These are phyloP conservation scores for Takashimella tepidaria DNA, from an alignment of 1,284 basidiomycete species.

Conservation along the genomic window DNA sequence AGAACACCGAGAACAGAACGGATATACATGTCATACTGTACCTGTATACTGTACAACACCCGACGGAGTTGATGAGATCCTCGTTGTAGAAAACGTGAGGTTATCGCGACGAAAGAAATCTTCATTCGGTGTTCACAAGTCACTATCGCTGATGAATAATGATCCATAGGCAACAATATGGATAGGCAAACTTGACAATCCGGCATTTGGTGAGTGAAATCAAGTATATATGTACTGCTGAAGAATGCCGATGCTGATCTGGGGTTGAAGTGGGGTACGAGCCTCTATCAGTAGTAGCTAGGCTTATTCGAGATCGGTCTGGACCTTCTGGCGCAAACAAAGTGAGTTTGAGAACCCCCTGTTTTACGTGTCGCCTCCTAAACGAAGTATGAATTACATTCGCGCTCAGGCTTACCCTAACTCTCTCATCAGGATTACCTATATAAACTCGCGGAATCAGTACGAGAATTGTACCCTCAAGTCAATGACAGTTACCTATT, in stretches of 20 bases:
- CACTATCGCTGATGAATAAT: not conserved
- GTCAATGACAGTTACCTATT: slow-evolving; percentile 42
- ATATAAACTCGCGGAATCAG: slow-evolving; percentile 37
- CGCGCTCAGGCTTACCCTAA: not conserved
- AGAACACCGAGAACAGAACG: slow-evolving; percentile 42
- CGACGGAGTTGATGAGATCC: slow-evolving; percentile 16
- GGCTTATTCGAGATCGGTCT: slow-evolving; percentile 20
- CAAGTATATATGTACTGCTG: too few species aligned
- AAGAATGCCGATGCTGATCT: too few species aligned
- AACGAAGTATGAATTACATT: too few species aligned
- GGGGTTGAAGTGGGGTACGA: slow-evolving; percentile 41
- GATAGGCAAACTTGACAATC: slow-evolving; percentile 38
- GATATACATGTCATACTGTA: slow-evolving; percentile 37
- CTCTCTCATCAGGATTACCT: slow-evolving; percentile 32
- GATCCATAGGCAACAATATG: slow-evolving; percentile 29
- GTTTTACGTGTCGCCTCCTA: too few species aligned
- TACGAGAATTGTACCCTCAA: slow-evolving; percentile 36
- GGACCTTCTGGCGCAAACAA: slow-evolving; percentile 43
- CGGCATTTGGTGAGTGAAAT: slow-evolving; percentile 42
- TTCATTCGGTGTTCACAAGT: not conserved
- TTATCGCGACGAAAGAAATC: not conserved
- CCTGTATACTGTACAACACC: slow-evolving; percentile 22
- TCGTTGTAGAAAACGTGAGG: slow-evolving; percentile 24
- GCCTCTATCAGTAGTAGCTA: slow-evolving; percentile 20
- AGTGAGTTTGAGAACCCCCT: slow-evolving; percentile 16